Conservation (phyloP, 1,284 basidiomycete genomes). For the Porodaedalea pini region DNA sequence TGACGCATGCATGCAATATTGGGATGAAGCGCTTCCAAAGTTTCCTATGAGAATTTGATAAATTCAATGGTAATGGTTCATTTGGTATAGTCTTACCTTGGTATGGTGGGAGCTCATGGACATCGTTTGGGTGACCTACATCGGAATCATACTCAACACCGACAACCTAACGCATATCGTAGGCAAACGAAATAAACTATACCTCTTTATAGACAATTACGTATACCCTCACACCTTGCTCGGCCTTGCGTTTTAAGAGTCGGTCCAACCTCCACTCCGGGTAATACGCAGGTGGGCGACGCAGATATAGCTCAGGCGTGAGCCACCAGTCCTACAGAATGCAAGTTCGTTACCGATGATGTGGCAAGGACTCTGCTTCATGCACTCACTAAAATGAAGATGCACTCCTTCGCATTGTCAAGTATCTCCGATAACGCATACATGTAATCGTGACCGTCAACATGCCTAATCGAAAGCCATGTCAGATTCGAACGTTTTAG, state of each 20-base stretch:
- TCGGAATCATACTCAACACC: background rate
- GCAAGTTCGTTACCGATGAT: background rate
- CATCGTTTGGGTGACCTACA: conserved; percentile 85
- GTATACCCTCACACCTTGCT: conserved; percentile 86
- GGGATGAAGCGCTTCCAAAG: conserved; percentile 76
- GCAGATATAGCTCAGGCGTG: conserved; percentile 86
- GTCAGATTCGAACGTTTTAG: background rate
- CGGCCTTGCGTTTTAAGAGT: conserved; percentile 81
- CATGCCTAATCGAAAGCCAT: conserved; percentile 50
- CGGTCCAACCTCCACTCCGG: conserved; percentile 86
- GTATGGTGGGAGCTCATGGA: conserved; percentile 81
- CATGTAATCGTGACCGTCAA: conserved; percentile 92
- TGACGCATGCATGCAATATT: conserved; percentile 88
- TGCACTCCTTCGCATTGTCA: conserved; percentile 69
- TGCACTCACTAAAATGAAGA: conserved; percentile 65
- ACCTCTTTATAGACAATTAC: conserved; percentile 88
- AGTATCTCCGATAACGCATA: conserved; percentile 89
- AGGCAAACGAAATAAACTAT: conserved; percentile 14
- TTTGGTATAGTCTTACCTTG: conserved; percentile 46
- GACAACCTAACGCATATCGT: background rate
- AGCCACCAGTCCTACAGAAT: conserved; percentile 80
- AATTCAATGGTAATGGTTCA: conserved; percentile 3
- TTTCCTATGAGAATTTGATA: conserved; percentile 43
- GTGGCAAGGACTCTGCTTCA: background rate
- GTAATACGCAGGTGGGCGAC: conserved; percentile 80